Base-by-base conservation (phyloP, 2,329 filamentous ascomycete genomes). In the Cladorrhinum sp. region DNA sequence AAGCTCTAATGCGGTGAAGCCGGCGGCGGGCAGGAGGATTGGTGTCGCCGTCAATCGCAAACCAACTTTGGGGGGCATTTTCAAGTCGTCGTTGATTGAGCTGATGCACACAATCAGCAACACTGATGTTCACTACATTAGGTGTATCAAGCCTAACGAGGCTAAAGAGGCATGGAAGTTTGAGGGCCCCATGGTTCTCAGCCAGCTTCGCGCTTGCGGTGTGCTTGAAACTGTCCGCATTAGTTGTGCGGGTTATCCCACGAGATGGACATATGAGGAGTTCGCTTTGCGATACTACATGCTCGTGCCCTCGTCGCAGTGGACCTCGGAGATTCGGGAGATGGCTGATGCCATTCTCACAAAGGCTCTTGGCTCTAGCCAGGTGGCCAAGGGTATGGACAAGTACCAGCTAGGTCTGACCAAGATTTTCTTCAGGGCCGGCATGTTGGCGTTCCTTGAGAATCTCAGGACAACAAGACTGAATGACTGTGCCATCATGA, bases 81-180 rank as follows among this genome's bases (percentile, higher is more conserved):
- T 99, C 87, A 96, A 96, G 73, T 96, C 93, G 2, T 98, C 95
- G 8, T 81, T 99, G 70, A 98, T 99, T 69, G 95, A 99, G 77
- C 85, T 99, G 55, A 99, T 99, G 93, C 84, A 86, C 73, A 99
- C 95, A 4, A 99, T 99, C 77, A 96, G 96, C 76, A 93, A 91
- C 67, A 99, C 95, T 2, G 95, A 99, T 73, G 95, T 98, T 20
- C 95, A 99, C 76, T 99, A 99, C 76, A 99, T 99, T 72, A 88
- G 95, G 68, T 99, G 95, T 75, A 98, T 99, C 78, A 99, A 99
- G 78, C 95, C 95, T 29, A 99, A 99, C 73, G 95, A 99, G 77
- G 91, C 87, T 55, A 99, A 99, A 77, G 91, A 91, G 71, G 86
- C 95, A 0, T 99, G 95, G 95, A 93, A 96, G 70, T 99, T 98